Evolutionary conservation across 495 filamentous ascomycete species (phyloP), one percentile per base, ranked within the genome.

Genomic region (Penicillium odoratum): DNA sequence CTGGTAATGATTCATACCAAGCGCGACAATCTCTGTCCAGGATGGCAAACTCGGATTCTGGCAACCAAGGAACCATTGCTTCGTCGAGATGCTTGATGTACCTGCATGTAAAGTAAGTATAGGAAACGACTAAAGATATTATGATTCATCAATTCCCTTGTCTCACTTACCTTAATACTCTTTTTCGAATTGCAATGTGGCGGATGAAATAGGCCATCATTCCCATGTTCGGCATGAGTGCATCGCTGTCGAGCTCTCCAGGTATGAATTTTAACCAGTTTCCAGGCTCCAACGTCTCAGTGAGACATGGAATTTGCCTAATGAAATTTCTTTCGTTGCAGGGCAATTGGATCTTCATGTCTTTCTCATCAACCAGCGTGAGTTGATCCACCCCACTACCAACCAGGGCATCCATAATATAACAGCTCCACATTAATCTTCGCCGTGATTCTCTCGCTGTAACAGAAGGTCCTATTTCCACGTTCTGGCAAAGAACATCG

Each of bases 341-440:
- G 15, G 65, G 62, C 33, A 80, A 54, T 42, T 75, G 72, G 10
- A 75, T 75, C 38, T 72, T 75, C 56, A 75, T 69, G 34, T 72
- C 67, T 13, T 59, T 64, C 34, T 75, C 72, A 30, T 68, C 57
- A 4, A 75, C 59, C 26, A 72, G 47, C 0, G 66, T 70, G 11
- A 72, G 64, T 44, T 72, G 69, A 29, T 72, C 69, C 0, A 72
- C 69, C 11, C 69, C 69, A 15, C 69, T 73, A 5, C 71, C 69
- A 7, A 72, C 66, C 8, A 72, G 68, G 3, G 70, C 64, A 59
- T 75, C 72, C 52, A 72, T 67, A 30, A 75, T 65, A 53, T 74
- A 75, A 31, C 71, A 74, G 44, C 69, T 69, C 72, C 72, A 75
- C 67, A 73, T 73, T 10, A 75, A 53, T 0, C 72, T 61, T n/a